Base-by-base conservation (phyloP, 176 grass and related monocot genomes). In the Hsuehochloa calcarea region DNA sequence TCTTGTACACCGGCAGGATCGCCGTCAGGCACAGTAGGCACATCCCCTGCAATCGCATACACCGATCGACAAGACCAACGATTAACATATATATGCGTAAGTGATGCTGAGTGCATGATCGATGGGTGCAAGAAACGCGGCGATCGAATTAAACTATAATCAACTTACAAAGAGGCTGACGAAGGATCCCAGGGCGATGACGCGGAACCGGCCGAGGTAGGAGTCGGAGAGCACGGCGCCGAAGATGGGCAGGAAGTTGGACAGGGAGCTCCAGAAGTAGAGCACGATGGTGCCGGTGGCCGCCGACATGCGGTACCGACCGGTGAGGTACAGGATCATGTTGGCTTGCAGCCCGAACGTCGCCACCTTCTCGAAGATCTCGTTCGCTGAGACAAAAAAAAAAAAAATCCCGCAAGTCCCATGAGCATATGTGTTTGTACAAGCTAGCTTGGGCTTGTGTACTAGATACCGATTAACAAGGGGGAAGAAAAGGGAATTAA, bases 321-420 rank as follows among this genome's bases (percentile, higher is more conserved):
- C 20, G 37, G 80, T 95, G 3, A 95, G 82, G 88, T 95, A 95
- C 60, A 92, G 38, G 71, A 89, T 85, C 93, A 95, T 95, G 80
- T 93, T 95, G 17, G 83, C 29, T 6, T 73, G 44, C 34, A 95
- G 80, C 56, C 93, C 93, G 45, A 67, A 70, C 40, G 85, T 79
- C 6, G 93, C 90, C 72, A 91, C 75, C 70, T 86, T 95, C 72
- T 95, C 88, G 16, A 95, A 90, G 44, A 92, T 88, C 84, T 95
- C 93, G 67, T 95, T 95, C 68, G 79, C 90, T 95, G 82, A 56
- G 19, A 69, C 39, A 3, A 59, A 47, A 22, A 6, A 72, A 43
- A 41, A 8, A 5, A n/a, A n/a, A n/a, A n/a, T 27, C 68, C 25
- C 29, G 34, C 29, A 71, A 49, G 35, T 60, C 29, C 12, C 29